Base-by-base conservation (phyloP, 805 yeast species). In the Teunomyces atbi region DNA sequence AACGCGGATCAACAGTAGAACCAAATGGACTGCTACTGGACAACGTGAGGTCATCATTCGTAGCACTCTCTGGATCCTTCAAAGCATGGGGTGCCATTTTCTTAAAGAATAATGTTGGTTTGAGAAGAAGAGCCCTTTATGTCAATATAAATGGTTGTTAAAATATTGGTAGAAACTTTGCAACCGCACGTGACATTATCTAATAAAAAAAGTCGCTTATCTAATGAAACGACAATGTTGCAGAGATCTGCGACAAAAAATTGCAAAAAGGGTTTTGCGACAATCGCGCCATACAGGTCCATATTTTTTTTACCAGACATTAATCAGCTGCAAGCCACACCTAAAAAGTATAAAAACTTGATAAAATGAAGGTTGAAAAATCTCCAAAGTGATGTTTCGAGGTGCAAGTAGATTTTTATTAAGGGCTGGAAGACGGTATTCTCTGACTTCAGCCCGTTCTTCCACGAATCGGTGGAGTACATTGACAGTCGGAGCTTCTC, bases 1-100 rank as follows among this genome's bases (percentile, higher is more conserved):
- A 65, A 44, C 66, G 65, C 6, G 86, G 85, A 58, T 82, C 85
- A 16, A 76, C 67, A n/a, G 82, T 73, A 18, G 78, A 55, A 6
- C 86, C 89, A 61, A 83, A 84, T 6, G 89, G 89, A 49, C 28
- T 20, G 19, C n/a, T 56, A 60, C 21, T 21, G 12, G 39, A n/a
- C 11, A 21, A 8, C 19, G 21, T 15, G 12, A 36, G n/a, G 11
- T 20, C 28, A 12, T 21, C 13, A 13, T 8, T 36, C 3, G 26
- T 6, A 6, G 15, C n/a, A 6, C 13, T 13, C 4, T 23, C 13
- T 11, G 39, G 28, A 8, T 21, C 39, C 39, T 36, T 36, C 21
- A 36, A 18, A 26, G 47, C 47, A 41, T 45, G 47, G 6, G 47
- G 47, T 10, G 47, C 47, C 47, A 36, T 36, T 13, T 20, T n/a